Evolutionary conservation across 345 rosid genomes (phyloP).

Genomic region (Adansonia digitata): DNA sequence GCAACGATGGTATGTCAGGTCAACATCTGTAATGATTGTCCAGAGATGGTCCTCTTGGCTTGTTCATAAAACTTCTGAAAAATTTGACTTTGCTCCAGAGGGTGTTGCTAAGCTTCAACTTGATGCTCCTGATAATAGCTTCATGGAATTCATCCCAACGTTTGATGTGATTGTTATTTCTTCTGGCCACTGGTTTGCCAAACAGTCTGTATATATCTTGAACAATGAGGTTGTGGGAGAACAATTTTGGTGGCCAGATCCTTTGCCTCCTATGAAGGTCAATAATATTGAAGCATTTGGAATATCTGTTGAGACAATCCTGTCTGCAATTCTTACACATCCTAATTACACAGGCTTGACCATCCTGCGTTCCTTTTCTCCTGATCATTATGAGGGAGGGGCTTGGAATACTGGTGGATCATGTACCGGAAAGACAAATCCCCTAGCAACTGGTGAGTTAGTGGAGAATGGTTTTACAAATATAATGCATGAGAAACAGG

Average conservation of each 20-base stretch:
- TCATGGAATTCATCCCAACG: constrained; percentile 61
- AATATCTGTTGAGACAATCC: constrained; percentile 75
- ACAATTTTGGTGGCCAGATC: constrained; percentile 89
- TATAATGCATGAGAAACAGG: constrained; percentile 79
- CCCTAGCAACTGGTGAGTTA: constrained; percentile 52
- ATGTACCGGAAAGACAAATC: constrained; percentile 81
- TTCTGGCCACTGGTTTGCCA: constrained; percentile 98
- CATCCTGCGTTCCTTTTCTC: constrained; percentile 78
- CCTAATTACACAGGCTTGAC: constrained; percentile 79
- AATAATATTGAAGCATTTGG: constrained; percentile 84
- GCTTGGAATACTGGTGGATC: constrained; percentile 99
- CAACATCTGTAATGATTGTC: constrained; percentile 63
- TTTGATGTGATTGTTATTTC: constrained; percentile 84
- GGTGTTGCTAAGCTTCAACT: constrained; percentile 82
- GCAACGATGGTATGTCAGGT: constrained; percentile 78
- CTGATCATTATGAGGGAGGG: constrained; percentile 97
- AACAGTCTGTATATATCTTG: constrained; percentile 79
- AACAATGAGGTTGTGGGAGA: constrained; percentile 89
- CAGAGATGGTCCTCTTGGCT: constrained; percentile 99
- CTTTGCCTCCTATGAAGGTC: constrained; percentile 61
- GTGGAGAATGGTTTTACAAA: constrained; percentile 77
- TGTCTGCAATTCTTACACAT: constrained; percentile 57
- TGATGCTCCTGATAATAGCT: constrained; percentile 66
- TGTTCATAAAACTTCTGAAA: constrained; percentile 58
- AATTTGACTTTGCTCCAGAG: constrained; percentile 62